phyloP scores from a whole-genome alignment of 1,139 yeast genomes.

The Yamadazyma epiphylla region DNA sequence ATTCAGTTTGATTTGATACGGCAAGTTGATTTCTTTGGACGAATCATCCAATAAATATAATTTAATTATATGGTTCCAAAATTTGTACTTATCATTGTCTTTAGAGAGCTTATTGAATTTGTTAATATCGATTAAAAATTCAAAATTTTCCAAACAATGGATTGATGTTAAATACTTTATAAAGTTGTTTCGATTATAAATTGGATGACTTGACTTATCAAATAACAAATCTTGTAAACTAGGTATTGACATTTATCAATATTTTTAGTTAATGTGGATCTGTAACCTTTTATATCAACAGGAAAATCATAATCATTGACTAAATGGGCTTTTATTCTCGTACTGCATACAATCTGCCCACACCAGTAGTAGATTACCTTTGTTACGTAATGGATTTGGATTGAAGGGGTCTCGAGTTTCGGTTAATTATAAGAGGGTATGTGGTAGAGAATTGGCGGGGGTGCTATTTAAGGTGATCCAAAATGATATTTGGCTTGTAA shows the following conservation, averaged over 20 bases:
- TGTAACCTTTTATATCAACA: too few species aligned
- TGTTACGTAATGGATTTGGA: too few species aligned
- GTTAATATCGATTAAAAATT: constrained; percentile 30
- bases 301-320: too few species aligned
- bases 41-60: constrained; percentile 25
- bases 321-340: too few species aligned
- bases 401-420: too few species aligned
- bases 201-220: constrained; percentile 14
- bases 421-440: too few species aligned
- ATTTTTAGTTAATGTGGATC: too few species aligned
- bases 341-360: too few species aligned
- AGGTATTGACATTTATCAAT: constrained; percentile 20
- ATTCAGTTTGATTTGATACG: constrained; percentile 18
- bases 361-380: too few species aligned
- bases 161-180: constrained; percentile 21
- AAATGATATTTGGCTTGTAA: too few species aligned
- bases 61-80: constrained; percentile 25
- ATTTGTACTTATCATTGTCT: constrained; percentile 10
- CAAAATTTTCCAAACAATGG: constrained; percentile 37
- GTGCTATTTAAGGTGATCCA: too few species aligned
- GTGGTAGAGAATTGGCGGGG: too few species aligned
- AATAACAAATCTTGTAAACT: constrained; percentile 19
- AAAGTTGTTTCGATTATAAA: constrained; percentile 20
- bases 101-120: constrained; percentile 15
- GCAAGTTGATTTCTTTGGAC: constrained; percentile 33